Conservation (phyloP, 176 grass and related monocot genomes). For the Eremochloa ophiuroides region DNA sequence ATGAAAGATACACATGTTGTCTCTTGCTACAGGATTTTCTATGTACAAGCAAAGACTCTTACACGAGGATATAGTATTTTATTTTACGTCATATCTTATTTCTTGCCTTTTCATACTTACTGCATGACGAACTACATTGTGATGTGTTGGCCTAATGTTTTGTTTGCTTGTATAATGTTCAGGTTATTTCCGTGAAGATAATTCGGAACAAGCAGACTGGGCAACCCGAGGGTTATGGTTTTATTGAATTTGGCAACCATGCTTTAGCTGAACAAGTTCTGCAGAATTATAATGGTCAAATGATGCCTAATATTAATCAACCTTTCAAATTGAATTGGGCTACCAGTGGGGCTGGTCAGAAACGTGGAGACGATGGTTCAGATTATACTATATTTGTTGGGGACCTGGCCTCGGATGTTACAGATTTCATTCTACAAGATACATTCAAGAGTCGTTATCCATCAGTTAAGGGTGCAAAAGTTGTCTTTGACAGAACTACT, state of each 20-base stretch:
- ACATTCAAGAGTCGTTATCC: constrained; percentile 65
- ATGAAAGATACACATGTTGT: not conserved
- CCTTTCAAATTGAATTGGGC: constrained; percentile 72
- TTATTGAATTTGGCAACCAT: constrained; percentile 60
- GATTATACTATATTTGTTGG: constrained; percentile 71
- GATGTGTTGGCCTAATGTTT: not conserved
- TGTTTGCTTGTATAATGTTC: not conserved
- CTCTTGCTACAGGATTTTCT: not conserved
- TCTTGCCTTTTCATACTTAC: not conserved
- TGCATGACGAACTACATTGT: not conserved
- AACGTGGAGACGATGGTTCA: constrained; percentile 49
- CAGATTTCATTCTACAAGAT: constrained; percentile 75
- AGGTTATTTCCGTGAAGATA: constrained; percentile 59
- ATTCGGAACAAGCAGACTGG: constrained; percentile 67
- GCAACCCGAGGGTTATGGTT: constrained; percentile 73
- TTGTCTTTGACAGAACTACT: constrained; percentile 61
- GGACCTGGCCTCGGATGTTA: constrained; percentile 76
- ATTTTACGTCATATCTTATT: not conserved
- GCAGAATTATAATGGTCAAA: constrained; percentile 66
- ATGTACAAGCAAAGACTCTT: not conserved
- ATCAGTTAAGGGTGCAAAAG: constrained; percentile 73
- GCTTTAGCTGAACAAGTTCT: constrained; percentile 60
- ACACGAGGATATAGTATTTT: not conserved
- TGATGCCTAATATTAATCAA: constrained; percentile 65
- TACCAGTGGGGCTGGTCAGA: constrained; percentile 42